Evolutionary conservation across 768 basidiomycete species (phyloP).

Genomic region (Pisolithus tinctorius): DNA sequence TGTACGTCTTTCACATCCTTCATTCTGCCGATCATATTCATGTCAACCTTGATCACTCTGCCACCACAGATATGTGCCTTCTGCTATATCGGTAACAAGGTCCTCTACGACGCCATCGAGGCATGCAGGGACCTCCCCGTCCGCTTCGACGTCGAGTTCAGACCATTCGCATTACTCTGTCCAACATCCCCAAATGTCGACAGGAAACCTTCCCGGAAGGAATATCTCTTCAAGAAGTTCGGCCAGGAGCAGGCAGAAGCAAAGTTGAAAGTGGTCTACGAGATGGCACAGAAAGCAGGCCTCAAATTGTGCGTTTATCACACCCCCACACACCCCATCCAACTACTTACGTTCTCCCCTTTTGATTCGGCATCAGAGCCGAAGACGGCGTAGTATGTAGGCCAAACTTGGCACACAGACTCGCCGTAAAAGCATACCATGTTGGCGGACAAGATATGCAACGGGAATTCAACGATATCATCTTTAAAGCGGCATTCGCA

Average conservation of each 20-base stretch:
- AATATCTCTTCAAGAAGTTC: constrained; percentile 19
- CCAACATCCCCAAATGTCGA: constrained; percentile 7
- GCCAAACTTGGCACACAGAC: constrained; percentile 37
- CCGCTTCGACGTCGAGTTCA: constrained; percentile 30
- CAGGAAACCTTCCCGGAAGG: constrained; percentile 16
- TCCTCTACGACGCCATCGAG: constrained; percentile 31
- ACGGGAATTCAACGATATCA: constrained; percentile 25
- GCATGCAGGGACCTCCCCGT: constrained; percentile 27
- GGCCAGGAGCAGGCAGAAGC: constrained; percentile 20
- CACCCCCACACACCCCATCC: not conserved
- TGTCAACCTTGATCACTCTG: constrained; percentile 5
- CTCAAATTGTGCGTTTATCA: constrained; percentile 16
- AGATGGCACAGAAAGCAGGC: constrained; percentile 25
- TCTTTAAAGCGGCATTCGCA: constrained; percentile 38
- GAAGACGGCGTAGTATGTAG: constrained; percentile 34
- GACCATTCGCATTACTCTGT: constrained; percentile 27
- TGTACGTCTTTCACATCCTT: constrained; percentile 13
- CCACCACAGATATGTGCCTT: constrained; percentile 26
- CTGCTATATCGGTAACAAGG: constrained; percentile 35
- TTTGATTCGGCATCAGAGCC: constrained; percentile 17
- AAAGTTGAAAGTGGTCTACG: constrained; percentile 20
- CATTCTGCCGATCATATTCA: not conserved
- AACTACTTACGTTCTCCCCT: not conserved
- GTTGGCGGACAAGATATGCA: constrained; percentile 37
- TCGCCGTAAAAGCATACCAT: constrained; percentile 38